These are phyloP conservation scores for Withania somnifera DNA, from an alignment of 305 asterid genomes.

Conservation along the genomic window DNA sequence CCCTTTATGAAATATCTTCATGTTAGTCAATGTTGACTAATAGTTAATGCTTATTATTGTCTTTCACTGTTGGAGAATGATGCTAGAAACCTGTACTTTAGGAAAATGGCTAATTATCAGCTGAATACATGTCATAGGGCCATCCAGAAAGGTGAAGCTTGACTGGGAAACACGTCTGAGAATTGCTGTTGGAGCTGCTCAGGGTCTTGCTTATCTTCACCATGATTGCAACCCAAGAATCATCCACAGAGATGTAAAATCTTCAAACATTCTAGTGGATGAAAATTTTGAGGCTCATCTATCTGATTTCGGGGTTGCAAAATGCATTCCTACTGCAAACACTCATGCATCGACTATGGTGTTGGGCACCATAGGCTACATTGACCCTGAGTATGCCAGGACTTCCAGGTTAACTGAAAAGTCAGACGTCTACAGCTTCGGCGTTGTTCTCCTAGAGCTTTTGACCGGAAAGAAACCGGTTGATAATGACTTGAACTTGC, in stretches of 20 bases:
- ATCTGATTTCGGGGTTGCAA: slow-evolving; percentile 94
- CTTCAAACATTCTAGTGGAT: slow-evolving; percentile 81
- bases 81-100: not conserved
- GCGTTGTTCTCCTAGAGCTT: slow-evolving; percentile 89
- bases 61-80: not conserved
- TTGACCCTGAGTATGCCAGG: slow-evolving; percentile 93
- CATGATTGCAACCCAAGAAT: slow-evolving; percentile 89
- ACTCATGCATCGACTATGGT: slow-evolving; percentile 87
- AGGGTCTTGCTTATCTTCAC: slow-evolving; percentile 95
- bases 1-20: not conserved
- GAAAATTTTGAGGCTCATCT: slow-evolving; percentile 83
- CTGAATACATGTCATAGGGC: slow-evolving; percentile 30
- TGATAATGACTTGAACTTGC: slow-evolving; percentile 74
- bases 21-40: not conserved
- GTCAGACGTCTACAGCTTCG: slow-evolving; percentile 96
- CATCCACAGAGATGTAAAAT: slow-evolving; percentile 87
- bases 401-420: slow-evolving; percentile 86
- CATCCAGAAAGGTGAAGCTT: slow-evolving; percentile 76
- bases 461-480: slow-evolving; percentile 90
- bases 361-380: slow-evolving; percentile 94
- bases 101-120: not conserved
- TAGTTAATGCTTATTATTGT: not conserved
- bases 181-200: slow-evolving; percentile 92
- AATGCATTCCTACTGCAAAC: slow-evolving; percentile 54
- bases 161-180: slow-evolving; percentile 91